Percentiles rank a stretch among this genome's conserved stretches.
These are phyloP conservation scores for Suillus lakei DNA, from an alignment of 768 basidiomycete genomes.

Conservation along the genomic window DNA sequence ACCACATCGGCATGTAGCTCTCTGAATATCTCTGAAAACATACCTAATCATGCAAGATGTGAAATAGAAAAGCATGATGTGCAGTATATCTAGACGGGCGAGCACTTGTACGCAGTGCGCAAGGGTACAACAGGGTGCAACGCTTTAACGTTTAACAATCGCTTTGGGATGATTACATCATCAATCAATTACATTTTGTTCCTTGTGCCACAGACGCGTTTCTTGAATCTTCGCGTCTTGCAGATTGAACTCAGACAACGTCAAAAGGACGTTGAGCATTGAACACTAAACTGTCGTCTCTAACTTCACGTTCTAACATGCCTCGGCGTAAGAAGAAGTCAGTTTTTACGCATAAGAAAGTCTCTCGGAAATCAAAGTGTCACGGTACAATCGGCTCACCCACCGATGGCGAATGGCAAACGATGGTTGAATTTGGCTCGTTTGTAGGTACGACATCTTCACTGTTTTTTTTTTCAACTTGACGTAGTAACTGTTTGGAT, in stretches of 20 bases:
- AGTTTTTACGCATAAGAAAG: conserved; percentile 25
- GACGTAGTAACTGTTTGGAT: neutral
- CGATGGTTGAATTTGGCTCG: conserved; percentile 14
- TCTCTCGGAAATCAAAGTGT: neutral
- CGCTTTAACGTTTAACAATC: neutral
- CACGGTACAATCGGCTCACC: conserved; percentile 13
- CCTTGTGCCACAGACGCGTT: conserved; percentile 32
- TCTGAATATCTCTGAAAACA: conserved; percentile 35
- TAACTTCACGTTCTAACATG: conserved; percentile 21
- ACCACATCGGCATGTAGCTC: neutral
- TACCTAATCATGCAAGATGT: conserved; percentile 47
- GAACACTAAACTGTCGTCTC: neutral
- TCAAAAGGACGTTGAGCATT: neutral
- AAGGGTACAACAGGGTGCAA: conserved; percentile 10
- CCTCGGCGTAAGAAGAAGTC: conserved; percentile 24
- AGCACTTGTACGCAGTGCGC: conserved; percentile 3
- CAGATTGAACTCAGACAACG: neutral
- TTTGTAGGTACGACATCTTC: conserved; percentile 24
- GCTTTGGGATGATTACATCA: conserved; percentile 29
- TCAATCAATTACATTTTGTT: neutral
- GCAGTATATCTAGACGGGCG: conserved; percentile 10
- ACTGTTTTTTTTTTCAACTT: neutral
- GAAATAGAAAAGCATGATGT: conserved; percentile 47
- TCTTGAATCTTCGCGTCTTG: conserved; percentile 9
- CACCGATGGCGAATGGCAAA: conserved; percentile 17